Conservation (phyloP, 352 stramenopile genomes). For the Globisporangium rhizosaccharum region DNA sequence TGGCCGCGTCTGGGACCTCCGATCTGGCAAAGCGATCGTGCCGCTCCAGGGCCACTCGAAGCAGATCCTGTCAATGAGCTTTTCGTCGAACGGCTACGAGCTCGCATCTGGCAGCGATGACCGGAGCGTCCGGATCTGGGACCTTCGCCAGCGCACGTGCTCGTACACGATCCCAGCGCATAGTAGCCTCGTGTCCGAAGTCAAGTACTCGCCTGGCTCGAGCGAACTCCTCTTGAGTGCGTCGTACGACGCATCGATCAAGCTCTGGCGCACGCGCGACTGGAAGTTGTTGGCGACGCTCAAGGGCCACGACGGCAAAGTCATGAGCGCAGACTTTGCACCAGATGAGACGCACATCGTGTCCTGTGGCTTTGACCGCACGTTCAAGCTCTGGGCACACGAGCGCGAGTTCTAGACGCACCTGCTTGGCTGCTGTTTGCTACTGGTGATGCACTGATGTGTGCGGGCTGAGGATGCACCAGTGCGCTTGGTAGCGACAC, state of each 20-base stretch:
- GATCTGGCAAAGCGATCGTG: conserved; percentile 91
- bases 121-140: conserved; percentile 95
- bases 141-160: conserved; percentile 89
- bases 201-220: conserved; percentile 77
- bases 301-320: conserved; percentile 92
- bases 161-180: conserved; percentile 93
- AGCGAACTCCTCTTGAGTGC: conserved; percentile 88
- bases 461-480: not conserved
- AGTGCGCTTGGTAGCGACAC: too few species aligned
- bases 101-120: conserved; percentile 95
- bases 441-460: too few species aligned
- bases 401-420: conserved; percentile 75
- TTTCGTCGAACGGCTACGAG: conserved; percentile 90
- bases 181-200: conserved; percentile 91
- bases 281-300: conserved; percentile 89
- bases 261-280: conserved; percentile 93
- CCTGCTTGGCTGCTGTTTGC: not conserved
- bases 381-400: conserved; percentile 91
- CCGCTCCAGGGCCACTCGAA: conserved; percentile 92
- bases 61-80: conserved; percentile 93
- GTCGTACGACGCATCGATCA: conserved; percentile 93
- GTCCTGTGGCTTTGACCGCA: conserved; percentile 88
- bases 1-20: conserved; percentile 94
- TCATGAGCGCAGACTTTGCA: conserved; percentile 92
- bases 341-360: conserved; percentile 86